Evolutionary conservation across 805 yeast genomes (phyloP), one percentile per base, ranked within the genome.

Genomic region (Hanseniaspora clermontiae): DNA sequence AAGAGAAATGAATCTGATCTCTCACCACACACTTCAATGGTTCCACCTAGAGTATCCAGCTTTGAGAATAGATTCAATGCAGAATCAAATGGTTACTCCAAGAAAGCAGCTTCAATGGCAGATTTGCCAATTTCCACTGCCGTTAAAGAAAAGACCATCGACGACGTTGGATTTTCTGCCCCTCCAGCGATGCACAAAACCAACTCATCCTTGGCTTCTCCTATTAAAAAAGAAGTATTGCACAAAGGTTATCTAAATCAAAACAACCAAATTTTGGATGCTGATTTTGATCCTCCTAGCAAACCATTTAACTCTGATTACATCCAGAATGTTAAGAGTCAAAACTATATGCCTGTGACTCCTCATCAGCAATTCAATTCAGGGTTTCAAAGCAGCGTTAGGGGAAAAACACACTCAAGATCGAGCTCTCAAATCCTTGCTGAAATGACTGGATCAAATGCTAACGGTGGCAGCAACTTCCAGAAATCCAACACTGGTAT

Each of bases 381-480:
- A 12, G 36, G 39, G 10, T 7, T 14, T 9, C 29, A 32, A 32
- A 17, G 51, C 19, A 19, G 32, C 17, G 50, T 45, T 10, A 46
- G 57, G 51, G 27, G 27, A 2, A 56, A 40, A 40, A n/a, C 58
- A 8, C 58, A 56, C 17, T 56, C 58, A 5, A 56, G 58, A 56
- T 50, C 58, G 1, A 56, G 58, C 19, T 49, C 54, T 17, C 58
- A 56, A 43, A 50, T 56, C 2, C 36, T 56, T 32, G 55, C 58
- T 34, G 58, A 56, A 20, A 49, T 56, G 36, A 38, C 58, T 2
- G 55, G 55, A 3, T n/a, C 19, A 19, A 51, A 42, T 36, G 8
- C 10, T 12, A 32, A 32, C 34, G n/a, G 6, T 38, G 10, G 4
- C 12, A 49, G n/a, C 14, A 15, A 31, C 7, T 10, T n/a, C 20